Conservation (phyloP, 2,329 filamentous ascomycete genomes). For the Penicillium italicum region DNA sequence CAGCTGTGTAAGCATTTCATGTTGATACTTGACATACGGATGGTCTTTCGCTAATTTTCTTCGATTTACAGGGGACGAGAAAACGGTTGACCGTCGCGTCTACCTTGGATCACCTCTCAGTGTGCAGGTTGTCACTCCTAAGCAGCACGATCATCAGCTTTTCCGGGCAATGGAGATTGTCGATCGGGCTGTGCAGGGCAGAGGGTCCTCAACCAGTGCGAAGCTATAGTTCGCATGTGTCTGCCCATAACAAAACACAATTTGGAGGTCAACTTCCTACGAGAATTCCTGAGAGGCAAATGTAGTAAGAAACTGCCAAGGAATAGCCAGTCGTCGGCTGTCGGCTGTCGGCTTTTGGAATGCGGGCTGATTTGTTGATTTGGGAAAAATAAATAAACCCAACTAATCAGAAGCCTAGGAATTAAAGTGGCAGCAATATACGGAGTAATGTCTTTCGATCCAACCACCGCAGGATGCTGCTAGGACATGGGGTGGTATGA, state of each 20-base stretch:
- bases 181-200: conserved; percentile 38
- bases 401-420: not conserved
- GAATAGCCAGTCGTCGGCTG: not conserved
- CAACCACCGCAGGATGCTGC: too few species aligned
- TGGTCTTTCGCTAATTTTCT: not conserved
- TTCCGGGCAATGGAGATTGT: conserved; percentile 53
- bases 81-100: conserved; percentile 50
- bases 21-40: not conserved
- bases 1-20: conserved; percentile 50
- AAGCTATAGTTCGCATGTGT: conserved; percentile 20
- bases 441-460: too few species aligned
- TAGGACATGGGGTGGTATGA: too few species aligned
- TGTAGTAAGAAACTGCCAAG: not conserved
- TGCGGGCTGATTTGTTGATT: not conserved
- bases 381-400: not conserved
- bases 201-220: not conserved
- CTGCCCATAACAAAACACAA: not conserved
- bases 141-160: conserved; percentile 53
- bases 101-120: conserved; percentile 55
- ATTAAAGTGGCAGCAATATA: too few species aligned
- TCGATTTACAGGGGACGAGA: conserved; percentile 41
- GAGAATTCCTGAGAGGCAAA: not conserved
- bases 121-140: conserved; percentile 57
- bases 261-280: not conserved
- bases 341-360: too few species aligned